Evolutionary conservation across 371 early-diverging fungal species (phyloP).

Genomic region (Rhizopus microsporus): DNA sequence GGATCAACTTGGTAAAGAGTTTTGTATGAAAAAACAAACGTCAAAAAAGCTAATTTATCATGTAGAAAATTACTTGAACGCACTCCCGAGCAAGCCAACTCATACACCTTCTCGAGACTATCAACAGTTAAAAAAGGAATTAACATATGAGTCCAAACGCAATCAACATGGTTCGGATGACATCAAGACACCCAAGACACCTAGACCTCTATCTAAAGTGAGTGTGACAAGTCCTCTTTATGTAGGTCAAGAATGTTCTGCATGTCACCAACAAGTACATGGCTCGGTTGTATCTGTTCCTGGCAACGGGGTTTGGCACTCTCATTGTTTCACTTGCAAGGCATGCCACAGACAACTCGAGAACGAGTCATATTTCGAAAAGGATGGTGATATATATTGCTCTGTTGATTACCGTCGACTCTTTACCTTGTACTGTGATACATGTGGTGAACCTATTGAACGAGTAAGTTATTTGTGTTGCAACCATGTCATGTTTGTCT

Average conservation of each 20-base stretch:
- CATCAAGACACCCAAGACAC: slow-evolving; percentile 8
- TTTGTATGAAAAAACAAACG: not conserved
- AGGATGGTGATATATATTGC: slow-evolving; percentile 21
- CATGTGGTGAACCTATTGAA: slow-evolving; percentile 26
- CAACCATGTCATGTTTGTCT: not conserved
- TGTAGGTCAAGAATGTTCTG: slow-evolving; percentile 21
- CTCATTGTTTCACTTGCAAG: slow-evolving; percentile 19
- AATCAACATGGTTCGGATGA: not conserved
- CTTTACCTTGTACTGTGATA: slow-evolving; percentile 24
- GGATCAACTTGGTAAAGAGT: slow-evolving; percentile 24
- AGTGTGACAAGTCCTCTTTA: slow-evolving; percentile 16
- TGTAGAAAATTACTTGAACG: slow-evolving; percentile 16
- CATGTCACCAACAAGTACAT: slow-evolving; percentile 17
- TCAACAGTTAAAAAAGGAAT: slow-evolving; percentile 11
- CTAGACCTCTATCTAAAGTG: slow-evolving; percentile 13
- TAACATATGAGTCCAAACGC: slow-evolving; percentile 12
- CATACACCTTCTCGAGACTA: slow-evolving; percentile 11
- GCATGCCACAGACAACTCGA: slow-evolving; percentile 18
- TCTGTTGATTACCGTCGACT: slow-evolving; percentile 16
- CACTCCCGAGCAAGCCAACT: slow-evolving; percentile 6
- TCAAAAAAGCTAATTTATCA: not conserved
- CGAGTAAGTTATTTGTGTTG: slow-evolving; percentile 10
- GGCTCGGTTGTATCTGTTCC: slow-evolving; percentile 25
- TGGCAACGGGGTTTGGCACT: slow-evolving; percentile 21
- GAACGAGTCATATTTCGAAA: slow-evolving; percentile 20